Evolutionary conservation across 805 yeast genomes (phyloP).

Genomic region (Maudiozyma turicensis): DNA sequence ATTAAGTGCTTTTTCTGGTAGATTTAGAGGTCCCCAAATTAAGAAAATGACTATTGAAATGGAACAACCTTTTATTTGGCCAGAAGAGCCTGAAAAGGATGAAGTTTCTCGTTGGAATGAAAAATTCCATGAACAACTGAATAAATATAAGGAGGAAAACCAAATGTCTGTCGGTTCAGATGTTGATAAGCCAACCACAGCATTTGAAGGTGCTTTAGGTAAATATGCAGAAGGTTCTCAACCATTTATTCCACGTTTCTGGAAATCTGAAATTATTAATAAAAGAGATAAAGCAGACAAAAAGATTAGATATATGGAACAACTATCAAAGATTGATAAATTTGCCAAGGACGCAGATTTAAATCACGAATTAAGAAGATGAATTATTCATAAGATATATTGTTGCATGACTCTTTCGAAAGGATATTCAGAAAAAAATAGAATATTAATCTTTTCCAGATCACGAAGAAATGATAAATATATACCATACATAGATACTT

Average conservation of each 20-base stretch:
- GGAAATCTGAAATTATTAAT: conserved; percentile 37
- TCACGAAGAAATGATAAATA: neutral
- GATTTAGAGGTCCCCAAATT: conserved; percentile 69
- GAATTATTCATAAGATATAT: no score
- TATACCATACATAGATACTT: neutral
- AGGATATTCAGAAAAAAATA: no score
- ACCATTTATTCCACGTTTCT: conserved; percentile 50
- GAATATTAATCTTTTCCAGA: neutral
- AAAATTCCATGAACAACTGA: conserved; percentile 35
- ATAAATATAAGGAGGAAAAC: conserved; percentile 41
- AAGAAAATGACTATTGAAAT: conserved; percentile 96
- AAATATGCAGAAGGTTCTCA: conserved; percentile 50
- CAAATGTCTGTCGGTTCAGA: conserved; percentile 49
- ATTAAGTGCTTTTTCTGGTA: conserved; percentile 48
- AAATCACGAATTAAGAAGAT: neutral
- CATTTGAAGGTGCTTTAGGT: conserved; percentile 61
- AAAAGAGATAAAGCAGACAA: conserved; percentile 27
- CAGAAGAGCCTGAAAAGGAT: conserved; percentile 40
- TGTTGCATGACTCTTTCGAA: no score
- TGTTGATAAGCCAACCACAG: conserved; percentile 51
- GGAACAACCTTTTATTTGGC: conserved; percentile 96
- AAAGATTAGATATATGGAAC: conserved; percentile 9
- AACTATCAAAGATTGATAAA: conserved; percentile 6
- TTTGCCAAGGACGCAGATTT: neutral
- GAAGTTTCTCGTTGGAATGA: conserved; percentile 36